These are phyloP conservation scores for Microbotryum lychnidis-dioicae DNA, from an alignment of 1,284 basidiomycete genomes.

Conservation along the genomic window DNA sequence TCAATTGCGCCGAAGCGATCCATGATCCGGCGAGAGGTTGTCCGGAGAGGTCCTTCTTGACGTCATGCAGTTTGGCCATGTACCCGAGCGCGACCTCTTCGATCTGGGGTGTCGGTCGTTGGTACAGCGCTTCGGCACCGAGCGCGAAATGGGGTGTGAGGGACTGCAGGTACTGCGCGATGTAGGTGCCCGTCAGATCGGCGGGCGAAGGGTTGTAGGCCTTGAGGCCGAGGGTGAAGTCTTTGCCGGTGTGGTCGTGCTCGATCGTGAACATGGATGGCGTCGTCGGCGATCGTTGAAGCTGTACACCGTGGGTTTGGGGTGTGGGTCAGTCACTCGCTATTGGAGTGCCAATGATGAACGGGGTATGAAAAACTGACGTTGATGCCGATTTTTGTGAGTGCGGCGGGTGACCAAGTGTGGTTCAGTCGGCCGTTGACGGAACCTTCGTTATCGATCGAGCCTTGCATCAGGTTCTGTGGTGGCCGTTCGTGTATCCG, in stretches of 20 bases:
- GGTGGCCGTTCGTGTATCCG: too few species aligned
- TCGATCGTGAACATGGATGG: constrained; percentile 88
- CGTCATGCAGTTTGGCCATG: constrained; percentile 56
- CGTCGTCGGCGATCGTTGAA: constrained; percentile 41
- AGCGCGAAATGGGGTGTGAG: constrained; percentile 82
- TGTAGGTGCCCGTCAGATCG: constrained; percentile 85
- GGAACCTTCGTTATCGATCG: constrained; percentile 85
- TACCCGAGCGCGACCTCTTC: constrained; percentile 73
- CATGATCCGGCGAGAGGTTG: constrained; percentile 43
- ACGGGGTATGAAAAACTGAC: constrained; percentile 47
- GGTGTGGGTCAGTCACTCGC: background rate
- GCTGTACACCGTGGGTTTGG: background rate
- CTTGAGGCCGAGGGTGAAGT: constrained; percentile 82
- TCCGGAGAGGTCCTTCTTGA: constrained; percentile 24
- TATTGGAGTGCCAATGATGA: background rate
- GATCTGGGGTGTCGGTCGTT: constrained; percentile 59
- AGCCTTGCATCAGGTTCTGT: constrained; percentile 85
- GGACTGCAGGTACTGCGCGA: constrained; percentile 92
- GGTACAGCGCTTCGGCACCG: constrained; percentile 82
- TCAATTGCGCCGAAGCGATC: constrained; percentile 89
- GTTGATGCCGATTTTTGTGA: constrained; percentile 85
- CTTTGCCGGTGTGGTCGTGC: constrained; percentile 85
- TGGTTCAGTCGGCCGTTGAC: constrained; percentile 85
- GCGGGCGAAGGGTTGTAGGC: constrained; percentile 84
- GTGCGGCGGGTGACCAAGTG: constrained; percentile 68